phyloP scores from a whole-genome alignment of 148 eudicot genomes.

The Spergularia marina region DNA sequence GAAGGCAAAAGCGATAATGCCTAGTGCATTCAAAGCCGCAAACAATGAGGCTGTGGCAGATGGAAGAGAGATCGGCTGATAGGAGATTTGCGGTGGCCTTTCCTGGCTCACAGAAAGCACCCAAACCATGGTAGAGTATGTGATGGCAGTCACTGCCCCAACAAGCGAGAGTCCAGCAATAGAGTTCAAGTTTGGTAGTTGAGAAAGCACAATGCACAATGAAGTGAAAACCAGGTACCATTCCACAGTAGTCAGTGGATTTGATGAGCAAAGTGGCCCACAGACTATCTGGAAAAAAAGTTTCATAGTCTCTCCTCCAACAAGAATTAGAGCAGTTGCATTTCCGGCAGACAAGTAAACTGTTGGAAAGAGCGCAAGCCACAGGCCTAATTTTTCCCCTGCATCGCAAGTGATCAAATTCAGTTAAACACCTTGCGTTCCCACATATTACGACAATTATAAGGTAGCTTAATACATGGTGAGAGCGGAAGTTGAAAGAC shows the following conservation, averaged over 20 bases:
- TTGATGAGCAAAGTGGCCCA: constrained; percentile 85
- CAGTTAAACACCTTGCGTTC: neutral
- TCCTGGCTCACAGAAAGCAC: constrained; percentile 81
- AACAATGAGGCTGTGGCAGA: constrained; percentile 63
- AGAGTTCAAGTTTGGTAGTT: constrained; percentile 92
- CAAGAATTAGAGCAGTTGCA: constrained; percentile 85
- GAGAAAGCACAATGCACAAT: constrained; percentile 83
- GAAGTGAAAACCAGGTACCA: constrained; percentile 98
- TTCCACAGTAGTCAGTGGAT: constrained; percentile 95
- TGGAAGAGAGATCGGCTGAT: constrained; percentile 67
- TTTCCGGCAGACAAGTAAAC: constrained; percentile 95
- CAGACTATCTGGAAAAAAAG: constrained; percentile 87
- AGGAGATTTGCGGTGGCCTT: constrained; percentile 72
- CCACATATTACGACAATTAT: no score
- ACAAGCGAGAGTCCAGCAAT: constrained; percentile 95
- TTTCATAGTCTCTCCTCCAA: constrained; percentile 98
- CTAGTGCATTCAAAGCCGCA: constrained; percentile 83
- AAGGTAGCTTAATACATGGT: neutral
- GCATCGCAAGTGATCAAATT: constrained; percentile 8
- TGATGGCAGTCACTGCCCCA: constrained; percentile 95
- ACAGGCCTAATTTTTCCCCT: constrained; percentile 85
- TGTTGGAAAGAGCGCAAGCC: constrained; percentile 98
- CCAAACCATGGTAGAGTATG: constrained; percentile 94
- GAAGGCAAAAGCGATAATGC: constrained; percentile 93
- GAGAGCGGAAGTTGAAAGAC: neutral